Evolutionary conservation across 208 protist genomes (phyloP), one percentile per base, ranked within the genome.

Genomic region (Acanthamoeba royreba): DNA sequence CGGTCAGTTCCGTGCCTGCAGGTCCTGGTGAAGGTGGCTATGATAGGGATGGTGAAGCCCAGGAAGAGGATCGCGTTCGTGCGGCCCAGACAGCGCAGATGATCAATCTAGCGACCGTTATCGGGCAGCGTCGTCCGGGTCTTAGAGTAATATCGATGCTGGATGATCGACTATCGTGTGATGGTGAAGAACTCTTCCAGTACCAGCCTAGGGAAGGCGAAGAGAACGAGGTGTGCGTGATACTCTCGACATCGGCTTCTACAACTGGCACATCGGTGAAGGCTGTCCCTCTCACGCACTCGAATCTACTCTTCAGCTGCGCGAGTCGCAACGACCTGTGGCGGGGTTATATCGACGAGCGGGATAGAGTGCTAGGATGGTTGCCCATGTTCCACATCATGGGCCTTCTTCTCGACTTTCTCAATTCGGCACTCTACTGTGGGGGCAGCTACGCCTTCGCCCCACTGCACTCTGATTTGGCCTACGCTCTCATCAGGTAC

Each of bases 341-440:
- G 83, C 19, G 38, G 33, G 83, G 83, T 38, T 40, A 66, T 38
- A 90, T 90, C 42, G 83, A 45, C 52, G 46, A 90, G 8, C 9
- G 19, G 19, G 83, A 90, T 31, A 43, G 83, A 19, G 83, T 90
- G 25, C 83, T 90, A 40, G 83, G 83, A 28, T 90, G 83, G 83
- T 49, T 90, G 53, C 83, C 83, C 9, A 90, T 90, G 83, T 90
- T 90, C 83, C 83, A 90, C 38, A 66, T 90, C 38, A 90, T 90
- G 83, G 83, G 83, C 38, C 46, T 90, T 38, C 83, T 90, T 7
- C 83, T 90, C 33, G 83, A 90, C 35, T 90, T 90, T 33, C 83
- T 90, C 83, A 90, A 90, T 33, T 90, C 83, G 15, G 83, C 83
- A n/a, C 83, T 90, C 47, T 90, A 66, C 83, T 90, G 46, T 55